phyloP scores from a whole-genome alignment of 129 eudicot genomes.

The Artemisia tridentata region DNA sequence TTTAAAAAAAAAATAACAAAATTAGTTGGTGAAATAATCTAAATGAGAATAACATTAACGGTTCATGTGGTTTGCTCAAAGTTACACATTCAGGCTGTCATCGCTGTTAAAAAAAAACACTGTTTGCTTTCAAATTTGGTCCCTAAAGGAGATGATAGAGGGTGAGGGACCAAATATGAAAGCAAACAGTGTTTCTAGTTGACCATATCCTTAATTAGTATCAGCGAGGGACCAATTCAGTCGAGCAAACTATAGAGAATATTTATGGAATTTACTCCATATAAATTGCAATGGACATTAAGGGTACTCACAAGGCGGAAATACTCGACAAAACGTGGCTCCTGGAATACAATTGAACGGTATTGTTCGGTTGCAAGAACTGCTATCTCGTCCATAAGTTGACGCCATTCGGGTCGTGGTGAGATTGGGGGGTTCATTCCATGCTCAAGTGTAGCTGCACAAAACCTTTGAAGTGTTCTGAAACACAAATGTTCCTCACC shows the following conservation, averaged over 20 bases:
- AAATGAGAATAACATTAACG: no score
- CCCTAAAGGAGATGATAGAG: no score
- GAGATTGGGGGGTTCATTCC: conserved; percentile 95
- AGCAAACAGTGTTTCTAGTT: no score
- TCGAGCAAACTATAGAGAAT: no score
- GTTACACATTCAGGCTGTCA: no score
- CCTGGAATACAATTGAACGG: conserved; percentile 81
- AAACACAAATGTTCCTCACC: conserved; percentile 98
- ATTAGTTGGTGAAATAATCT: neutral
- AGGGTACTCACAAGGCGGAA: conserved; percentile 86
- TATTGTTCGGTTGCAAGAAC: conserved; percentile 79
- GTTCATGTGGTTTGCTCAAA: no score
- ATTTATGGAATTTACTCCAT: neutral
- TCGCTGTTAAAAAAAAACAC: no score
- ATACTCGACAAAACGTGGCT: conserved; percentile 97
- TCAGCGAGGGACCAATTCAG: no score
- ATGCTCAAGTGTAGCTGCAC: conserved; percentile 96
- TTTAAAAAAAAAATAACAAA: neutral
- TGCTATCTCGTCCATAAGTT: conserved; percentile 84
- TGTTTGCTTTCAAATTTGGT: no score
- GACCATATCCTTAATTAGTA: no score
- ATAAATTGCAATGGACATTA: neutral
- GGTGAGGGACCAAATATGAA: no score
- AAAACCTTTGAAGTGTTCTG: conserved; percentile 89
- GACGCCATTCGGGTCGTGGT: conserved; percentile 95